Evolutionary conservation across 257 asterid genomes (phyloP).

Genomic region (Agastache rugosa): DNA sequence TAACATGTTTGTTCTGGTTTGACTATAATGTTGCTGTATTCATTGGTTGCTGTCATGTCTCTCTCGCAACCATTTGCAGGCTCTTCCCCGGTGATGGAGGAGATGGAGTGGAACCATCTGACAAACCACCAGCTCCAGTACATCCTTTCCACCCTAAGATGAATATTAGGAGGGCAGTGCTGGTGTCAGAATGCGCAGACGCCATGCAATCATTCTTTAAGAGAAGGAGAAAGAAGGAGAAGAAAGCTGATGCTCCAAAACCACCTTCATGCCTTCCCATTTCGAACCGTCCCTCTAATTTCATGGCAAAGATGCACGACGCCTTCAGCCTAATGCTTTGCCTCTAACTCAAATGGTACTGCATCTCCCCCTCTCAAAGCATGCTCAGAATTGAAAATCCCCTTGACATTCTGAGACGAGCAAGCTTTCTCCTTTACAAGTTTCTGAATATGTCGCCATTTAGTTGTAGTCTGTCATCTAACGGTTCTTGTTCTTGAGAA

Average conservation of each 20-base stretch:
- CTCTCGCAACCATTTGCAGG: conserved; percentile 50
- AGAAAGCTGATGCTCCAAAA: conserved; percentile 50
- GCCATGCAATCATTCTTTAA: conserved; percentile 90
- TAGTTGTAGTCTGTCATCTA: background rate
- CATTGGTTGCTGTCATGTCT: background rate
- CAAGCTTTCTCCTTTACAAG: background rate
- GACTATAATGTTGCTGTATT: background rate
- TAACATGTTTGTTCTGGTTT: background rate
- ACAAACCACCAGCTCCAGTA: conserved; percentile 78
- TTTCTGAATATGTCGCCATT: background rate
- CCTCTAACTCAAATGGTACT: conserved; percentile 37
- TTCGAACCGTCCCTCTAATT: conserved; percentile 60
- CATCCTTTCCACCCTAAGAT: conserved; percentile 98
- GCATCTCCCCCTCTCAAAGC: background rate
- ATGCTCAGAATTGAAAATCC: background rate
- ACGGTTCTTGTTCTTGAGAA: conserved; percentile 9
- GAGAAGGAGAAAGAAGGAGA: conserved; percentile 74
- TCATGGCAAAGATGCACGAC: conserved; percentile 70
- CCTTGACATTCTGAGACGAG: background rate
- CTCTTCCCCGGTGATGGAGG: conserved; percentile 83
- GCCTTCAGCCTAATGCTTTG: conserved; percentile 72
- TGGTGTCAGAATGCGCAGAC: conserved; percentile 86
- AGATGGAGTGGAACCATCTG: conserved; percentile 53
- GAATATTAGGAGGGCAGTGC: conserved; percentile 68
- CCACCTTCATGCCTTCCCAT: conserved; percentile 69